Evolutionary conservation across 176 grass and related monocot species (phyloP).

Genomic region (Areca catechu): DNA sequence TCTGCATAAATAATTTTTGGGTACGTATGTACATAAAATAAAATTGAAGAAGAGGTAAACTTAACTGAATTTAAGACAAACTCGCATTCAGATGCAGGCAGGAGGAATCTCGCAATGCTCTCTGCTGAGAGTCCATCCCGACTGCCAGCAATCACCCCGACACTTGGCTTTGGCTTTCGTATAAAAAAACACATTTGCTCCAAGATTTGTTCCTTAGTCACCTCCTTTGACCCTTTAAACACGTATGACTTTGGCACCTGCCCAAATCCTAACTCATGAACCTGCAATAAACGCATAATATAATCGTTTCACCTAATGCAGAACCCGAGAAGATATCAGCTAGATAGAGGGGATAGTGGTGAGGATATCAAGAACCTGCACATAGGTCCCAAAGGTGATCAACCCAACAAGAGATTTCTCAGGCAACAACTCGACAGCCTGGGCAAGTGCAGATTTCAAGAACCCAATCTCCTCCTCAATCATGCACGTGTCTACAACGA

Average conservation of each 20-base stretch:
- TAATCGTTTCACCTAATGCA: too few relatives aligned
- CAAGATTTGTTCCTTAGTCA: constrained; percentile 82
- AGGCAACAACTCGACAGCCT: constrained; percentile 82
- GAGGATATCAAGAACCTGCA: constrained; percentile 45
- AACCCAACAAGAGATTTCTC: constrained; percentile 91
- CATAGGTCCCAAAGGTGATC: constrained; percentile 86
- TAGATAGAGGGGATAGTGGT: background rate
- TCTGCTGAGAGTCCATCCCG: constrained; percentile 69
- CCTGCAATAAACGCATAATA: constrained; percentile 38
- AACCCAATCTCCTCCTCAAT: constrained; percentile 86
- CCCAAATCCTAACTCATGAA: constrained; percentile 86
- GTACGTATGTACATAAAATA: background rate
- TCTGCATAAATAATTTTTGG: too few relatives aligned
- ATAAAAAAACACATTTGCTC: constrained; percentile 90
- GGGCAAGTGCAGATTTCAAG: constrained; percentile 79
- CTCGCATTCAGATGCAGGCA: constrained; percentile 84
- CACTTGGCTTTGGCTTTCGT: constrained; percentile 49
- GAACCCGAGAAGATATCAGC: too few relatives aligned
- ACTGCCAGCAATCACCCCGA: constrained; percentile 61
- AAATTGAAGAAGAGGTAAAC: constrained; percentile 5
- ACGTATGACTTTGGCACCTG: constrained; percentile 86
- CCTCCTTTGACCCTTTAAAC: constrained; percentile 82
- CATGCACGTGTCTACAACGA: constrained; percentile 94
- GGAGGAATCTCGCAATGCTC: constrained; percentile 77
- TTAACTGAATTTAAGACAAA: constrained; percentile 90